Percentiles rank a stretch among this genome's conserved stretches.
Evolutionary conservation across 371 early-diverging fungal genomes (phyloP).

Genomic region (Neoconidiobolus thromboides): DNA sequence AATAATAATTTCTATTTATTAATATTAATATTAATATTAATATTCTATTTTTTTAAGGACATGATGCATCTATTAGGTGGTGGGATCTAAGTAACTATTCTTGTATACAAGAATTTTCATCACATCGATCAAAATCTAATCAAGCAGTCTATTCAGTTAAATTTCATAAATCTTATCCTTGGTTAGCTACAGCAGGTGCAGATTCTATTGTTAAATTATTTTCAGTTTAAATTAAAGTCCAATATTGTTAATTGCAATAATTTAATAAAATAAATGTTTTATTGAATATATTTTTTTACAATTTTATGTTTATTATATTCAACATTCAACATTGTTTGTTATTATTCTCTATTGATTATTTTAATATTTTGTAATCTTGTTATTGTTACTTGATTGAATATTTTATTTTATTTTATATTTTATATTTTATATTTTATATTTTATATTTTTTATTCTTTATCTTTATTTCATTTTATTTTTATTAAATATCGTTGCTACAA

Average conservation of each 20-base stretch:
- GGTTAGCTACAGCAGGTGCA: conserved; percentile 58
- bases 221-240: neutral
- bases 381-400: too few species aligned
- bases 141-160: conserved; percentile 53
- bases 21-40: too few species aligned
- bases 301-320: too few species aligned
- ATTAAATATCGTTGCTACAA: too few species aligned
- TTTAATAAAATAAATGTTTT: neutral
- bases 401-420: too few species aligned
- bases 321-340: too few species aligned
- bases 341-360: too few species aligned
- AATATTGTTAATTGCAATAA: neutral
- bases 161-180: conserved; percentile 39
- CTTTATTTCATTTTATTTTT: too few species aligned
- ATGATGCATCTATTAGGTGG: conserved; percentile 59
- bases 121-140: conserved; percentile 53
- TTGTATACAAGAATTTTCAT: conserved; percentile 58
- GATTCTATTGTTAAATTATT: conserved; percentile 45
- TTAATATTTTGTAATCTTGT: too few species aligned
- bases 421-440: too few species aligned
- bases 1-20: neutral
- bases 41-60: conserved; percentile 20
- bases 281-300: too few species aligned
- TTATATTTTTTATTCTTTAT: too few species aligned
- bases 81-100: conserved; percentile 54